Evolutionary conservation across 331 rosid genomes (phyloP).

Genomic region (Pyracantha coccinea): DNA sequence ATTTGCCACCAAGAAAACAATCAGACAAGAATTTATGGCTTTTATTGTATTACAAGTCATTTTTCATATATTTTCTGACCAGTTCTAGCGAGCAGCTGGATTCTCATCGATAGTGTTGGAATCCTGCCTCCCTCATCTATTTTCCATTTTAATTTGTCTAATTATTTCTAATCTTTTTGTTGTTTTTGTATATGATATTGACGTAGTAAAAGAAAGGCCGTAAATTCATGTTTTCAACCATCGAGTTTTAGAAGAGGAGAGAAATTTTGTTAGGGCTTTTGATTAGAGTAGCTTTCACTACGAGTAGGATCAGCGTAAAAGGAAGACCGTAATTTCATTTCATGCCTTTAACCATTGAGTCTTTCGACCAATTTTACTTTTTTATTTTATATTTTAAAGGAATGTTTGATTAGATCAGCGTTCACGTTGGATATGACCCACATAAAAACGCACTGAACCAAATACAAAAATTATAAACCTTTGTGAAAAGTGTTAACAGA

Average conservation of each 20-base stretch:
- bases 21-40: conserved; percentile 22
- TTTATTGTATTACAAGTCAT: conserved; percentile 18
- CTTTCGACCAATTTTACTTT: no score
- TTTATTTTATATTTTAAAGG: no score
- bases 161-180: neutral
- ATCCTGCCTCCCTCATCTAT: neutral
- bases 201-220: neutral
- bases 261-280: no score
- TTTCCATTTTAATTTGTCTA: neutral
- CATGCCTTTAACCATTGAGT: neutral
- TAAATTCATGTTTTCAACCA: conserved; percentile 19
- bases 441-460: neutral
- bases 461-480: neutral
- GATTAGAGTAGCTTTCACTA: neutral
- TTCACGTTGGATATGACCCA: neutral
- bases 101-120: neutral
- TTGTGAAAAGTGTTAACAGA: no score
- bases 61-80: neutral
- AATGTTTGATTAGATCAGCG: neutral
- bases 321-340: neutral
- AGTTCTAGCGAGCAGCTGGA: neutral
- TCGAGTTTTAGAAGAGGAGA: neutral
- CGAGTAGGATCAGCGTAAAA: neutral
- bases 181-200: neutral
- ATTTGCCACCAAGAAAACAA: neutral